Evolutionary conservation across 2,329 filamentous ascomycete genomes (phyloP), one percentile per base, ranked within the genome.

Genomic region (Rutstroemia sp.): DNA sequence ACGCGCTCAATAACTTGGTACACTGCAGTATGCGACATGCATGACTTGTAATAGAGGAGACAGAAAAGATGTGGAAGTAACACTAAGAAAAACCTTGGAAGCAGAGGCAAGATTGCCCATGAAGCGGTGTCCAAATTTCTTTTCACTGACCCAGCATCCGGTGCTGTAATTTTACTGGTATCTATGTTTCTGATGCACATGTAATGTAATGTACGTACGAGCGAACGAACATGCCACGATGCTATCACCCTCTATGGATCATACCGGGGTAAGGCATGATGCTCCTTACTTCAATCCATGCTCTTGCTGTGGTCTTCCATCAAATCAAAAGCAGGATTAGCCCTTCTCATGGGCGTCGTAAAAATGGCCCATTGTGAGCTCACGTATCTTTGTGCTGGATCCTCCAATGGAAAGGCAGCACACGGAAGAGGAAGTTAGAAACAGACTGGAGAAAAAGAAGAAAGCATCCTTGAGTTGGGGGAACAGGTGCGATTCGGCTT

Each of bases 21-120:
- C 53, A 55, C 53, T 45, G 53, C 53, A 55, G 53, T 48, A 46
- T 55, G 53, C 46, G 50, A 46, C 27, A 46, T 55, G 53, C 53
- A 55, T 55, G 53, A 51, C 4, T 27, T 23, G 41, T 49, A 30
- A 49, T 54, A 25, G 45, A 39, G 19, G 19, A 42, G n/a, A 42
- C 23, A 42, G 39, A n/a, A 18, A 19, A 42, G 16, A 18, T 42
- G 39, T 42, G 39, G 39, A 42, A 42, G 16, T 9, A 34, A 5
- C 1, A 34, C 30, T 34, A 34, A 34, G 30, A 16, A 19, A 19
- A 42, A 42, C 16, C n/a, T 42, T 42, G 39, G 19, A 46, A 23
- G 42, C 3, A 46, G 10, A 46, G 21, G 23, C 18, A 23, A 46
- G 5, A 46, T 25, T 10, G 42, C 5, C 18, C 42, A 46, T 12